phyloP scores from a whole-genome alignment of 768 basidiomycete genomes.

The Nevesoporus exiguus region DNA sequence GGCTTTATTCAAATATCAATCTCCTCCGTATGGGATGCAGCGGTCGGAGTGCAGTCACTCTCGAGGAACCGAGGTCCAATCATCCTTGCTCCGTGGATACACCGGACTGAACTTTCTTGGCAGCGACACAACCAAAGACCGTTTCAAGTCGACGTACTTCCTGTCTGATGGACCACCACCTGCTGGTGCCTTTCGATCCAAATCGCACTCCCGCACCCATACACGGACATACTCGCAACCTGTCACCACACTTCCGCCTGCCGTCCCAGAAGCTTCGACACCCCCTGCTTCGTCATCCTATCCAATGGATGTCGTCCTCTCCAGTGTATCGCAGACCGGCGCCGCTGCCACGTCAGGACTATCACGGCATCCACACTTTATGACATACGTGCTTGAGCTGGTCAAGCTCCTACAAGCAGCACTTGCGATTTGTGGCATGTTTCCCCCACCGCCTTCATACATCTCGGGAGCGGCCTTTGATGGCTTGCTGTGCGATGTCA shows the following conservation, averaged over 20 bases:
- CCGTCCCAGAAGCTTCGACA: conserved; percentile 21
- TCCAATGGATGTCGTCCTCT: conserved; percentile 14
- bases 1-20: conserved; percentile 78
- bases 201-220: conserved; percentile 30
- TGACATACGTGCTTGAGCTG: conserved; percentile 66
- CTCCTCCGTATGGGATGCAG: conserved; percentile 81
- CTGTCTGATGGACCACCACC: conserved; percentile 41
- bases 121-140: conserved; percentile 77
- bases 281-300: conserved; percentile 24
- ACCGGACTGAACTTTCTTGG: conserved; percentile 9
- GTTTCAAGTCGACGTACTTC: conserved; percentile 70
- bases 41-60: conserved; percentile 72
- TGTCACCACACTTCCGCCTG: conserved; percentile 20
- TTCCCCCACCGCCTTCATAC: conserved; percentile 29
- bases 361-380: conserved; percentile 45
- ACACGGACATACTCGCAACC: conserved; percentile 31
- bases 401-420: conserved; percentile 72
- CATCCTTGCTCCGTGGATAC: conserved; percentile 3
- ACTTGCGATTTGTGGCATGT: conserved; percentile 70
- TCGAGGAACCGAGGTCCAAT: conserved; percentile 65
- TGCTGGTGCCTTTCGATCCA: conserved; percentile 23
- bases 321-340: conserved; percentile 15
- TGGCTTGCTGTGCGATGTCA: conserved; percentile 75
- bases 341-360: conserved; percentile 3
- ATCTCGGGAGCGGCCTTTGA: conserved; percentile 36